Evolutionary conservation across 352 stramenopile species (phyloP).

Genomic region (Paralagenidium karlingii): DNA sequence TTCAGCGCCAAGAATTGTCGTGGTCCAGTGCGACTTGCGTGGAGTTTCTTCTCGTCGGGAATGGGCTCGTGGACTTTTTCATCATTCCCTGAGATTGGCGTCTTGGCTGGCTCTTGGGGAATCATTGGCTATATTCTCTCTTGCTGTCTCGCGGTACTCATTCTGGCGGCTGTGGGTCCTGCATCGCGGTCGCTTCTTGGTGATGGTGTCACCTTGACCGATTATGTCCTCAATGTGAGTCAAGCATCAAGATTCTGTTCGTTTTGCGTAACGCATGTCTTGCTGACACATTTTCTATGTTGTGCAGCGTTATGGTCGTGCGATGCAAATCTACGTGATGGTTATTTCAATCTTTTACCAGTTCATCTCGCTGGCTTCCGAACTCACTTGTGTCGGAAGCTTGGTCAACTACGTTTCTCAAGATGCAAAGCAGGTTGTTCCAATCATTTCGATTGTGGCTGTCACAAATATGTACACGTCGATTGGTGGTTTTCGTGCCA

Average conservation of each 20-base stretch:
- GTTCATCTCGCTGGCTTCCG: constrained; percentile 65
- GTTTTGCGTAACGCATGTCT: not conserved
- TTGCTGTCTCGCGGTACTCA: constrained; percentile 33
- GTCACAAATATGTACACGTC: constrained; percentile 63
- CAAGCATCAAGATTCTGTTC: not conserved
- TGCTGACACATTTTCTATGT: not conserved
- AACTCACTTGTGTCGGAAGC: constrained; percentile 48
- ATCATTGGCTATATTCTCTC: constrained; percentile 69
- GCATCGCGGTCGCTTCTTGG: constrained; percentile 44
- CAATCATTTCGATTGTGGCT: constrained; percentile 38
- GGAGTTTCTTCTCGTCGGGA: constrained; percentile 65
- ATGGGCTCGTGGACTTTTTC: constrained; percentile 71
- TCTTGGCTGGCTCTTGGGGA: constrained; percentile 53
- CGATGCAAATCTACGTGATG: constrained; percentile 53
- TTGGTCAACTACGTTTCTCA: constrained; percentile 38
- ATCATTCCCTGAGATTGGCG: constrained; percentile 63
- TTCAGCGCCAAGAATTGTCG: constrained; percentile 56
- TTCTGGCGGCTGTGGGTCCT: constrained; percentile 37
- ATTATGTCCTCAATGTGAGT: constrained; percentile 39
- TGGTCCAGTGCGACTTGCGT: constrained; percentile 35
- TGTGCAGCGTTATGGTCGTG: constrained; percentile 36
- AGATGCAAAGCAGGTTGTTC: constrained; percentile 27
- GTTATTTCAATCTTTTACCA: constrained; percentile 70
- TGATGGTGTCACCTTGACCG: constrained; percentile 58
- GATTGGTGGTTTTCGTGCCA: constrained; percentile 60